These are phyloP conservation scores for Oxalis stricta DNA, from an alignment of 441 rosid species.

Conservation along the genomic window DNA sequence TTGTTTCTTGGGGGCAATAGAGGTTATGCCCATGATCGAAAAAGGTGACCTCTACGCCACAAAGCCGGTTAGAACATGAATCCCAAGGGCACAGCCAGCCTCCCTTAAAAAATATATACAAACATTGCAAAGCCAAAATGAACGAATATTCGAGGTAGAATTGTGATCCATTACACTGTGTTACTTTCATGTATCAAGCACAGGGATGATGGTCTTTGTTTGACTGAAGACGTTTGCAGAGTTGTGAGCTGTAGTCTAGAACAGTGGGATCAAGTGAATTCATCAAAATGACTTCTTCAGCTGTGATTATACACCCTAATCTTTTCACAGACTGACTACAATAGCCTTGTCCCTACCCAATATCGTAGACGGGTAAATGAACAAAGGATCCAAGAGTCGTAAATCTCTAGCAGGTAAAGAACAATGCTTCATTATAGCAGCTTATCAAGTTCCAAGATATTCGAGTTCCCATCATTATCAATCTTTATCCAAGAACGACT, in stretches of 20 bases:
- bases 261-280: constrained; percentile 72
- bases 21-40: no score
- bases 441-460: constrained; percentile 74
- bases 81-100: no score
- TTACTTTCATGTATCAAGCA: no score
- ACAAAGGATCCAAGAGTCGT: constrained; percentile 87
- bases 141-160: no score
- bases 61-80: no score
- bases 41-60: no score
- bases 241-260: constrained; percentile 57
- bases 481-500: constrained; percentile 91
- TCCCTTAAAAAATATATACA: no score
- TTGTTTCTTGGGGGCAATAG: no score
- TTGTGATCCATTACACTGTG: no score
- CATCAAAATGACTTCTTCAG: constrained; percentile 86
- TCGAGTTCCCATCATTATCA: constrained; percentile 52
- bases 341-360: constrained; percentile 89
- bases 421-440: constrained; percentile 83
- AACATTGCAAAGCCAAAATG: no score
- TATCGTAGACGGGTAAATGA: constrained; percentile 86
- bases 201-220: constrained; percentile 56
- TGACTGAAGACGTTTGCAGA: constrained; percentile 66
- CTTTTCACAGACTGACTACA: constrained; percentile 84
- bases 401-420: constrained; percentile 88
- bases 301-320: constrained; percentile 90